Percentiles rank a stretch among this genome's conserved stretches.
These are phyloP conservation scores for Solanum chaucha DNA, from an alignment of 257 asterid species.

Conservation along the genomic window DNA sequence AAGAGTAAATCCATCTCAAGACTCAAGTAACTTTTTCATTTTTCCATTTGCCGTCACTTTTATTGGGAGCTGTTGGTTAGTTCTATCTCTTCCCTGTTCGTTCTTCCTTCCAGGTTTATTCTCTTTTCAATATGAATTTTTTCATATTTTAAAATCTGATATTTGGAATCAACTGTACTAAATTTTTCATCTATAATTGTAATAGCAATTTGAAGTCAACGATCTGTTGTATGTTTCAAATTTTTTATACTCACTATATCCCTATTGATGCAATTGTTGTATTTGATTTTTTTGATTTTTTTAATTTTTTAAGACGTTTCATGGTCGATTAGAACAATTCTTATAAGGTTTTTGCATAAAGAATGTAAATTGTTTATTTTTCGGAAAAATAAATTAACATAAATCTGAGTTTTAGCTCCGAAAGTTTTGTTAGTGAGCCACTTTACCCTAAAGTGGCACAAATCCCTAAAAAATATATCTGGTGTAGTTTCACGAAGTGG, in stretches of 20 bases:
- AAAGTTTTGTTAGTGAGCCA: background rate
- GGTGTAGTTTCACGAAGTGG: background rate
- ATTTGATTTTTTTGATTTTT: background rate
- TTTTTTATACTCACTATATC: background rate
- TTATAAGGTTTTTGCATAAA: background rate
- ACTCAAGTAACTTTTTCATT: background rate
- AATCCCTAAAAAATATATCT: background rate
- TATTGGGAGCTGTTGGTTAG: background rate
- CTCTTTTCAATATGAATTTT: background rate
- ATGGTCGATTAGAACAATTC: background rate
- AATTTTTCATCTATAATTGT: background rate
- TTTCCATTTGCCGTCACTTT: background rate
- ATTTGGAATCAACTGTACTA: background rate
- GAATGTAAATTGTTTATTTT: background rate
- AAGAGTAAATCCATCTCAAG: background rate
- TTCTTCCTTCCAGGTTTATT: background rate
- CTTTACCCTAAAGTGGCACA: background rate
- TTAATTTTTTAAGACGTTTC: background rate
- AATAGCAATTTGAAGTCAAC: background rate
- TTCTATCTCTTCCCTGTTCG: background rate
- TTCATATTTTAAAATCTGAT: background rate
- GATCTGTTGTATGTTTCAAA: background rate
- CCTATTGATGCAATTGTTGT: background rate
- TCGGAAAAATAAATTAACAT: background rate
- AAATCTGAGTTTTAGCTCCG: background rate